Percentiles rank a stretch among this genome's conserved stretches.
These are phyloP conservation scores for Tribonema minus DNA, from an alignment of 108 stramenopile genomes.

Conservation along the genomic window DNA sequence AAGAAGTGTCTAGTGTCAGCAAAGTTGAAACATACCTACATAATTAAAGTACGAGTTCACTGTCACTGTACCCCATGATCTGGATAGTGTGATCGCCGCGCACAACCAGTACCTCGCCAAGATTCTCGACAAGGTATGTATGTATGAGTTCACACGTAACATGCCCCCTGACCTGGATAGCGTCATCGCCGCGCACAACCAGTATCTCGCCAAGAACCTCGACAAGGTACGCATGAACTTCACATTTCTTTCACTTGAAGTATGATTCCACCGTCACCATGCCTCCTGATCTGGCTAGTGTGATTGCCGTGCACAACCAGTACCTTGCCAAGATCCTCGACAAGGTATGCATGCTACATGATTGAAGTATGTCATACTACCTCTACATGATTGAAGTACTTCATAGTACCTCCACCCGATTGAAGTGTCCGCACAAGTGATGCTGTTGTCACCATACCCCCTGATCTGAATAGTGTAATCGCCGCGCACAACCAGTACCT, in stretches of 20 bases:
- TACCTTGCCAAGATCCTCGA: constrained; percentile 73
- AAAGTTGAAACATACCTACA: too few relatives aligned
- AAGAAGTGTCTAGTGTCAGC: background rate
- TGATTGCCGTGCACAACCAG: constrained; percentile 78
- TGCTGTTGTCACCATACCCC: too few relatives aligned
- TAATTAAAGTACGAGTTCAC: too few relatives aligned
- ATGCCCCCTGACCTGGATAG: constrained; percentile 81
- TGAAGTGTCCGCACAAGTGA: too few relatives aligned
- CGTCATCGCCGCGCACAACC: constrained; percentile 80
- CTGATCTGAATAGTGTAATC: constrained; percentile 80
- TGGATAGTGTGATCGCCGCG: constrained; percentile 82
- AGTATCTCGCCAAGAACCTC: constrained; percentile 72
- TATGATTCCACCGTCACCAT: too few relatives aligned
- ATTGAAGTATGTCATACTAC: too few relatives aligned
- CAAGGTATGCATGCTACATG: constrained; percentile 1
- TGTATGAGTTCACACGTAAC: too few relatives aligned
- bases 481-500: constrained; percentile 83
- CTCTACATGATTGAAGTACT: too few relatives aligned
- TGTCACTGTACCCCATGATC: too few relatives aligned
- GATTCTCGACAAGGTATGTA: constrained; percentile 50
- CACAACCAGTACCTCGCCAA: constrained; percentile 80
- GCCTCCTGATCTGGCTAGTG: constrained; percentile 76
- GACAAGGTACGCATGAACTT: constrained; percentile 1
- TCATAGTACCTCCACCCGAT: too few relatives aligned
- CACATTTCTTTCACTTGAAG: too few relatives aligned